These are phyloP conservation scores for Penicillium salamii DNA, from an alignment of 495 filamentous ascomycete species.

Conservation along the genomic window DNA sequence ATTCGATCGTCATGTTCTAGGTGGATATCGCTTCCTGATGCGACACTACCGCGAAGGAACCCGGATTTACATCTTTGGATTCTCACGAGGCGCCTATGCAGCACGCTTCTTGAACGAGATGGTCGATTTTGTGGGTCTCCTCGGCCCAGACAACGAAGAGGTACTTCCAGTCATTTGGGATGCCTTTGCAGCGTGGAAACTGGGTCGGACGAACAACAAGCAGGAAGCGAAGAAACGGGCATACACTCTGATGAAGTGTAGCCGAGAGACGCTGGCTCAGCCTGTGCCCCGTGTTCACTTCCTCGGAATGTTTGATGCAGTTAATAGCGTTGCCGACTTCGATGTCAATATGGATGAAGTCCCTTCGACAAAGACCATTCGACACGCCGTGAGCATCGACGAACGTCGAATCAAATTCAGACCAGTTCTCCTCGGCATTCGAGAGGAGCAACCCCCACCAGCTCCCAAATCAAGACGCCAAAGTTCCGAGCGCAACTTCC, in stretches of 20 bases:
- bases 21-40: slow-evolving; percentile 85
- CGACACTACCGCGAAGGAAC: slow-evolving; percentile 73
- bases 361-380: slow-evolving; percentile 28
- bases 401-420: slow-evolving; percentile 47
- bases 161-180: slow-evolving; percentile 80
- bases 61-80: slow-evolving; percentile 76
- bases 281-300: slow-evolving; percentile 58
- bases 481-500: neutral
- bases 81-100: slow-evolving; percentile 76
- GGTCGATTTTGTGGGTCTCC: slow-evolving; percentile 74
- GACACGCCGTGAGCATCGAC: slow-evolving; percentile 45
- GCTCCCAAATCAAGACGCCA: neutral
- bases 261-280: slow-evolving; percentile 69
- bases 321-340: slow-evolving; percentile 72
- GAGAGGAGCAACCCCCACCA: neutral
- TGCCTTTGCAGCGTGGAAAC: slow-evolving; percentile 70
- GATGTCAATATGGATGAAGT: slow-evolving; percentile 55
- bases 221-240: slow-evolving; percentile 52
- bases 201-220: slow-evolving; percentile 47
- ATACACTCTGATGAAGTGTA: slow-evolving; percentile 64
- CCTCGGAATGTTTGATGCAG: slow-evolving; percentile 36
- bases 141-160: slow-evolving; percentile 76
- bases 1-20: slow-evolving; percentile 76
- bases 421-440: slow-evolving; percentile 18
- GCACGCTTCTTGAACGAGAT: slow-evolving; percentile 81